These are phyloP conservation scores for Pistacia integerrima DNA, from an alignment of 345 rosid species.

Conservation along the genomic window DNA sequence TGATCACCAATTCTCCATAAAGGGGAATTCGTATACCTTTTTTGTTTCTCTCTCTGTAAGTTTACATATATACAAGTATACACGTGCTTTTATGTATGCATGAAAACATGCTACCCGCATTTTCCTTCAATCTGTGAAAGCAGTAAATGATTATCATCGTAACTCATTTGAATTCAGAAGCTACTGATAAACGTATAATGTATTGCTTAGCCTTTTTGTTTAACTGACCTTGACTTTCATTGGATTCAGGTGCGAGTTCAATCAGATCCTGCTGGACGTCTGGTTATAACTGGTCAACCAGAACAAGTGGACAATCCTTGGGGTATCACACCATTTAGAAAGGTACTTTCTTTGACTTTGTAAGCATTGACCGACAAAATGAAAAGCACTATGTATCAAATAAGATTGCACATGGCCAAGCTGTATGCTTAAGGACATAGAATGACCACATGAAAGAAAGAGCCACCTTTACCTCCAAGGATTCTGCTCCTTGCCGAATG, in stretches of 20 bases:
- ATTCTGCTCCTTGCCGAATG: not conserved
- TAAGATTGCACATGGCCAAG: not conserved
- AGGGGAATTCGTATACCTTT: no score
- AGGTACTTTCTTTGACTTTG: constrained; percentile 47
- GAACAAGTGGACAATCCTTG: constrained; percentile 85
- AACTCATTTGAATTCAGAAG: not conserved
- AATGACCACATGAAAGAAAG: not conserved
- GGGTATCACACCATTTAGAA: constrained; percentile 88
- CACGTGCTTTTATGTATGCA: not conserved
- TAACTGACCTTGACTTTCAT: not conserved
- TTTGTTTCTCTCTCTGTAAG: not conserved
- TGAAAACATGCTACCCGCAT: not conserved
- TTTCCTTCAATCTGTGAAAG: not conserved
- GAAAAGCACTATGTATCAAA: not conserved
- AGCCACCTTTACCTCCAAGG: not conserved
- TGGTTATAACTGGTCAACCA: constrained; percentile 81
- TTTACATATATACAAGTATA: not conserved
- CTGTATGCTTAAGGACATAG: not conserved
- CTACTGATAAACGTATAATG: not conserved
- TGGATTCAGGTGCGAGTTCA: constrained; percentile 74
- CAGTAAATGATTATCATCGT: not conserved
- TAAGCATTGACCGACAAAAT: not conserved
- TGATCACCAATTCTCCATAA: no score
- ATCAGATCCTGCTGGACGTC: constrained; percentile 78
- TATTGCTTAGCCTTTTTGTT: constrained; percentile 1